Conservation (phyloP, 2,329 filamentous ascomycete genomes). For the Neofusicoccum kwambonambiense region DNA sequence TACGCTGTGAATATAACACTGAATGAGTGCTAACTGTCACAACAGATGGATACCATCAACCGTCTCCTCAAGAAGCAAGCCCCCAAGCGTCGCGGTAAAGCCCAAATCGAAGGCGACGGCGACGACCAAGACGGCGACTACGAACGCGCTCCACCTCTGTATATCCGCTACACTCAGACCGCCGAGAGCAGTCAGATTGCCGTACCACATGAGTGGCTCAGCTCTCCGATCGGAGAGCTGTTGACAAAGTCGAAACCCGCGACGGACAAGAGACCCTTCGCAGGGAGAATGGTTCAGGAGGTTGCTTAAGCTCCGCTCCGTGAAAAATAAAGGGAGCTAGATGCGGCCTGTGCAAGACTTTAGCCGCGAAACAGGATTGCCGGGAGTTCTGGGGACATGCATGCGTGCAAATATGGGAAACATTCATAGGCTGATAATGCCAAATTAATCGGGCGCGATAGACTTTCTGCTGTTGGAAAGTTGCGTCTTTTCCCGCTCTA, state of each 20-base stretch:
- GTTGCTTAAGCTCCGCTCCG: not conserved
- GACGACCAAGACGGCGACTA: conserved; percentile 46
- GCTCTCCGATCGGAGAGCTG: conserved; percentile 59
- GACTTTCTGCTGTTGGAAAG: not conserved
- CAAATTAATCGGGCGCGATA: not conserved
- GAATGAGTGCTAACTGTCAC: not conserved
- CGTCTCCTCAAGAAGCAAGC: conserved; percentile 84
- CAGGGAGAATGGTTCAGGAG: conserved; percentile 17
- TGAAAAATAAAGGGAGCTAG: not conserved
- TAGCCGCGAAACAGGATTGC: not conserved
- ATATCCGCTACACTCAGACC: conserved; percentile 70
- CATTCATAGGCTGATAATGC: not conserved
- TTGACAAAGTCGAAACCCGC: conserved; percentile 42
- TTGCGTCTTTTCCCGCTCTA: not conserved
- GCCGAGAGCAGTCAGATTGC: conserved; percentile 62
- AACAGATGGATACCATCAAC: conserved; percentile 85
- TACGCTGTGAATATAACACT: not conserved
- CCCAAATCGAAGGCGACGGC: conserved; percentile 20
- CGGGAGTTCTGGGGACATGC: not conserved
- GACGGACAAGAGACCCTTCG: not conserved
- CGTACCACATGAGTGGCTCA: conserved; percentile 68
- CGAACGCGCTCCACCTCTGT: conserved; percentile 58
- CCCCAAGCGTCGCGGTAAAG: conserved; percentile 59
- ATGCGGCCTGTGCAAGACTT: not conserved
- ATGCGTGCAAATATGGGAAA: not conserved